These are phyloP conservation scores for Madurella mycetomatis DNA, from an alignment of 2,329 filamentous ascomycete species.

Conservation along the genomic window DNA sequence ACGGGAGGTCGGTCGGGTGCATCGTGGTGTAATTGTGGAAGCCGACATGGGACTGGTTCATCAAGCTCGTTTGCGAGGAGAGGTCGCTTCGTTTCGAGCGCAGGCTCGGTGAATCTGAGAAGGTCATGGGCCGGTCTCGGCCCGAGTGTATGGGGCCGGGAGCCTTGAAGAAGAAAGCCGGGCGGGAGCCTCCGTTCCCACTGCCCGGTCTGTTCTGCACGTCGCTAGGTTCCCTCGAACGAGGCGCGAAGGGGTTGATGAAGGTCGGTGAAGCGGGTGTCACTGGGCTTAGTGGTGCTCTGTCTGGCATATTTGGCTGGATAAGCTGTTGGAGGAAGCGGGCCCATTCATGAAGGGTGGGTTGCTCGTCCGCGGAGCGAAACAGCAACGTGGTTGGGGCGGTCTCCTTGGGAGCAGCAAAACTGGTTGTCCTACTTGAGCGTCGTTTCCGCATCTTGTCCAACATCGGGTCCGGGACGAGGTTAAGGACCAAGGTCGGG, in stretches of 20 bases:
- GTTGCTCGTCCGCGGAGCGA: conserved; percentile 50
- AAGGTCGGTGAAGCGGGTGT: conserved; percentile 53
- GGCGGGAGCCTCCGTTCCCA: conserved; percentile 36
- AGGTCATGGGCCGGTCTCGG: conserved; percentile 47
- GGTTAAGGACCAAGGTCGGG: conserved; percentile 55
- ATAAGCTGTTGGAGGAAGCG: conserved; percentile 45
- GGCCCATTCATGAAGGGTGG: conserved; percentile 57
- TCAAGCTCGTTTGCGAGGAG: conserved; percentile 53
- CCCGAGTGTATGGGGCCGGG: conserved; percentile 47
- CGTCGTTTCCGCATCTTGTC: conserved; percentile 61
- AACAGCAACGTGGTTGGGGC: conserved; percentile 52
- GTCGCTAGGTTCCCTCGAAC: conserved; percentile 39
- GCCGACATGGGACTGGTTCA: conserved; percentile 37
- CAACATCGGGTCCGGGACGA: conserved; percentile 46
- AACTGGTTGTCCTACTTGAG: conserved; percentile 57
- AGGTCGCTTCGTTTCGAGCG: conserved; percentile 60
- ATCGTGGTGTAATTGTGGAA: conserved; percentile 47
- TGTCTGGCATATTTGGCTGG: conserved; percentile 38
- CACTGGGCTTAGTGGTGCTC: conserved; percentile 44
- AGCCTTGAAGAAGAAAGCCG: conserved; percentile 43
- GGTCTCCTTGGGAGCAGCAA: conserved; percentile 49
- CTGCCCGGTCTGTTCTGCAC: conserved; percentile 42
- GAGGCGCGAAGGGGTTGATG: conserved; percentile 47
- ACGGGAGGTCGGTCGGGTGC: conserved; percentile 52
- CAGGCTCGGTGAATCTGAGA: conserved; percentile 57